These are phyloP conservation scores for Geotrichum restrictum DNA, from an alignment of 1,139 yeast species.

Conservation along the genomic window DNA sequence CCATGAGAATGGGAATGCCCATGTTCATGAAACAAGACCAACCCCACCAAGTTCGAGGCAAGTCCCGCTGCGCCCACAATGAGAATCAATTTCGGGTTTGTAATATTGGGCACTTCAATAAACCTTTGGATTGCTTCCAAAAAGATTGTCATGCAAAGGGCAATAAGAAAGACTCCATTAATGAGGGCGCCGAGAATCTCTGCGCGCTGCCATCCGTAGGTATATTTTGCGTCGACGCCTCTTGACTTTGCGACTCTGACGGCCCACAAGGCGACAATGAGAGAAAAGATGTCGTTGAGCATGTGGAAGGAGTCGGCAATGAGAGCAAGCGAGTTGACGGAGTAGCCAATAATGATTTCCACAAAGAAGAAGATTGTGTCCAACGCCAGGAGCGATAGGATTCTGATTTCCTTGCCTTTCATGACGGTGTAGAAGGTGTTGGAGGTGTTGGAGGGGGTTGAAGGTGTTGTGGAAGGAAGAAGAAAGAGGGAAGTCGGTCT, in stretches of 20 bases:
- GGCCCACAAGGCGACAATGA: conserved; percentile 93
- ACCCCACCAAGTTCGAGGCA: conserved; percentile 74
- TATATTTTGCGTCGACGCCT: conserved; percentile 81
- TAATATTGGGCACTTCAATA: conserved; percentile 71
- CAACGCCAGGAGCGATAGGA: conserved; percentile 63
- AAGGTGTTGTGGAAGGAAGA: neutral
- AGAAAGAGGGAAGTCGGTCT: neutral
- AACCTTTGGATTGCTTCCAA: conserved; percentile 91
- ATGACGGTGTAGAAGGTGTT: conserved; percentile 20
- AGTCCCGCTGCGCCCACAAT: conserved; percentile 82
- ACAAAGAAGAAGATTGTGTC: conserved; percentile 82
- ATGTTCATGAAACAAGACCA: conserved; percentile 86
- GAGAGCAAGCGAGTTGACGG: conserved; percentile 86
- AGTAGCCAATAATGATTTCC: conserved; percentile 76
- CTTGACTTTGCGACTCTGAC: conserved; percentile 80
- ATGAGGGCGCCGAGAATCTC: conserved; percentile 93
- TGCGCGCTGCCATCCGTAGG: conserved; percentile 96
- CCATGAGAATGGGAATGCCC: conserved; percentile 61
- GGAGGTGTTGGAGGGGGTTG: neutral
- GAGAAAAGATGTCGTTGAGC: conserved; percentile 89
- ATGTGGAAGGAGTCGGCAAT: conserved; percentile 97
- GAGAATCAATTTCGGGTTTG: conserved; percentile 74
- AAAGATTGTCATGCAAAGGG: conserved; percentile 85
- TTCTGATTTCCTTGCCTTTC: conserved; percentile 65
- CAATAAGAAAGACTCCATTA: conserved; percentile 88